Evolutionary conservation across 768 basidiomycete species (phyloP), one percentile per base, ranked within the genome.

Genomic region (Tylopilus rubrobrunneus): DNA sequence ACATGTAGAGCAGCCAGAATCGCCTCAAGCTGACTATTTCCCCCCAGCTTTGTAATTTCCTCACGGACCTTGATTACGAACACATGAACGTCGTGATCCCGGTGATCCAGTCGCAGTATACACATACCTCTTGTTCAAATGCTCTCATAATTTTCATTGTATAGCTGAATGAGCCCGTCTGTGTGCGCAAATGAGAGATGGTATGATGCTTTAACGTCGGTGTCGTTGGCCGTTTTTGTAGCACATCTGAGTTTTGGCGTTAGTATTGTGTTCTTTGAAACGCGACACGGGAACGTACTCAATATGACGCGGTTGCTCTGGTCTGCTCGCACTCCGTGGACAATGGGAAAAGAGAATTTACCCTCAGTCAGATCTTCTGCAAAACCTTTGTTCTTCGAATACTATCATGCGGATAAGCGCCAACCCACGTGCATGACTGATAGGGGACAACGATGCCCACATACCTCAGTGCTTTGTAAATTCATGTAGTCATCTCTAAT

Each of bases 401-500:
- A 89, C 87, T 89, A 17, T 17, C 33, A 21, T 4, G n/a, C 5
- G 28, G 4, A 39, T 59, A 14, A 55, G 40, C 3, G 25, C 25
- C 34, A 4, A 9, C 34, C 10, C 2, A n/a, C 14, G 28, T 29
- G 15, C 9, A 15, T 6, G 19, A 37, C n/a, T 25, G 2, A 43
- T 15, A 10, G n/a, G 23, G 2, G 19, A 7, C 19, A 17, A 21
- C 3, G 9, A 29, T 17, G 17, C 4, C 11, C 33, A 41, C 17
- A n/a, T 61, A 92, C 93, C 77, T 94, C 84, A 17, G 81, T 79
- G 45, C 89, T 92, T 63, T 95, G 86, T 25, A 98, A 73, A 62
- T 98, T 98, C 89, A 96, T 92, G 44, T 94, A 89, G 68, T 98
- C 96, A 62, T 98, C 96, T n/a, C 94, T 75, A 60, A 98, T 95